Evolutionary conservation across 176 grass and related monocot species (phyloP).

Genomic region (Melocanna baccifera): DNA sequence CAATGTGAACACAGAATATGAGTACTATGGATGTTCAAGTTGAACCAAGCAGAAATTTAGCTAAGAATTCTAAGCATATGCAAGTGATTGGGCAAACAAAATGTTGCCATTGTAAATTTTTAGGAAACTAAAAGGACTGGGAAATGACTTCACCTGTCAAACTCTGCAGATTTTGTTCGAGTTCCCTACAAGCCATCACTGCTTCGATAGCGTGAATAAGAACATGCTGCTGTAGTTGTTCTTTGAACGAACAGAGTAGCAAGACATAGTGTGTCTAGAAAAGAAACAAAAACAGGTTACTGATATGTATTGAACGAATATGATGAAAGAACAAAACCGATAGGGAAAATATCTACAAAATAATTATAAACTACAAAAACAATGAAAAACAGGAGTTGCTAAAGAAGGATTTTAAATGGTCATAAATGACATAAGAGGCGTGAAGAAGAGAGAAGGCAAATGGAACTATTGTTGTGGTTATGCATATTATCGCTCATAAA

Average conservation of each 20-base stretch:
- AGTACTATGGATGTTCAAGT: not conserved
- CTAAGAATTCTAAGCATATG: not conserved
- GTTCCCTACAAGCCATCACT: conserved; percentile 75
- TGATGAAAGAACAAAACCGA: not conserved
- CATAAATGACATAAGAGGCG: not conserved
- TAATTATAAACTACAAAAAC: not conserved
- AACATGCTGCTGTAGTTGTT: conserved; percentile 74
- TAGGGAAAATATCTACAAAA: not conserved
- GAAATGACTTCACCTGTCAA: conserved; percentile 50
- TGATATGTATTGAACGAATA: not conserved
- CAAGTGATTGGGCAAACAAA: not conserved
- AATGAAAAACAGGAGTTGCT: not conserved
- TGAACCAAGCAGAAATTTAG: not conserved
- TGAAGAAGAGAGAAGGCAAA: not conserved
- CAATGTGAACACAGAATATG: not conserved
- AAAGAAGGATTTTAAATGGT: not conserved
- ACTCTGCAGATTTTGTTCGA: conserved; percentile 69
- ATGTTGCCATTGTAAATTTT: not conserved
- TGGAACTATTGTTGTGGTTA: not conserved
- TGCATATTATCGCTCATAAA: not conserved
- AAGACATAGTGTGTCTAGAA: conserved; percentile 65
- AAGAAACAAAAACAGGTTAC: conserved; percentile 21
- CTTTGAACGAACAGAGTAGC: conserved; percentile 71
- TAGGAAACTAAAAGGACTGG: not conserved
- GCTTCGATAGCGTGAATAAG: conserved; percentile 75